Conservation (phyloP, 805 yeast genomes). For the Wickerhamomyces rabaulensis region DNA sequence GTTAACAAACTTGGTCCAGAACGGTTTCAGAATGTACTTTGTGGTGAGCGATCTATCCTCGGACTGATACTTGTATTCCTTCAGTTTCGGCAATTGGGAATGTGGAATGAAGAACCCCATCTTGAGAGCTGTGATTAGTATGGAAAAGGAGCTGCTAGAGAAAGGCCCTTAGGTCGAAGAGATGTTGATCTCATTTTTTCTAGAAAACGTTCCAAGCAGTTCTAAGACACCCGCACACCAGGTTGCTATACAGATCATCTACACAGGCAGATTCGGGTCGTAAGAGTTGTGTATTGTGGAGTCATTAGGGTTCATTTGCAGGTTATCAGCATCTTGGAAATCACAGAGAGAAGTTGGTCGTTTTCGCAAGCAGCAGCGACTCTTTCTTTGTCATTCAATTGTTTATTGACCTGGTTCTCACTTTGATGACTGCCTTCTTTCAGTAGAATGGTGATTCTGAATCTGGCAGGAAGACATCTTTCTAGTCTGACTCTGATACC, state of each 20-base stretch:
- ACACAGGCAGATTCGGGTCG: background rate
- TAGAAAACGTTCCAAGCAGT: background rate
- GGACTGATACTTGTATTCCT: conserved; percentile 52
- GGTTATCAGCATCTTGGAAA: conserved; percentile 84
- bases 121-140: background rate
- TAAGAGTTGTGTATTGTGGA: background rate
- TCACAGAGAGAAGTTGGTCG: conserved; percentile 84
- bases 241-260: background rate
- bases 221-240: background rate
- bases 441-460: conserved; percentile 69
- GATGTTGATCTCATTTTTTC: background rate
- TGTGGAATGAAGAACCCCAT: conserved; percentile 69
- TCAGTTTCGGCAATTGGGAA: conserved; percentile 42
- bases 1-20: conserved; percentile 69
- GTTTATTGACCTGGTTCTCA: conserved; percentile 93
- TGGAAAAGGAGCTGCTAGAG: background rate
- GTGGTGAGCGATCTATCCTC: conserved; percentile 81
- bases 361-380: conserved; percentile 99
- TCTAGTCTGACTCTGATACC: conserved; percentile 92
- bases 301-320: conserved; percentile 38
- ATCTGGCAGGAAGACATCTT: conserved; percentile 80
- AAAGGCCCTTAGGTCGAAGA: no score
- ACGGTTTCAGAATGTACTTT: conserved; percentile 69
- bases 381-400: conserved; percentile 93
- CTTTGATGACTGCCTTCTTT: conserved; percentile 95